Percentiles rank a stretch among this genome's conserved stretches.
phyloP scores from a whole-genome alignment of 1,284 basidiomycete species.

The Trichosporon inkin region DNA sequence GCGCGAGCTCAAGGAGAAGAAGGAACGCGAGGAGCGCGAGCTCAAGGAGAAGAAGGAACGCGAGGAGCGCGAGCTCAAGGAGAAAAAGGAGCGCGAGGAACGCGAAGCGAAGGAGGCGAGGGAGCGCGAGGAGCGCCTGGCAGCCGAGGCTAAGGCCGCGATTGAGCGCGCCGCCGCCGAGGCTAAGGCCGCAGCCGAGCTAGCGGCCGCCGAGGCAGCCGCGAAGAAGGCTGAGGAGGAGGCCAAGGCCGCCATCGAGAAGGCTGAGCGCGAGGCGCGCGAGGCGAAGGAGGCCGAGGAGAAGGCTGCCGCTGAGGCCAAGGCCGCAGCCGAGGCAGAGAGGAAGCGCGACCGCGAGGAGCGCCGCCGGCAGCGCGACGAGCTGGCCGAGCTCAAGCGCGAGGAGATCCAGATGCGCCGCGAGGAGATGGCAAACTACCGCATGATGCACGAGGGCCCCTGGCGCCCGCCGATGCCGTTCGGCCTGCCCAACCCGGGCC shows the following conservation, averaged over 20 bases:
- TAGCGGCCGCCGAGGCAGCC: neutral
- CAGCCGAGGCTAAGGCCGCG: neutral
- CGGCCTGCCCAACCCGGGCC: neutral
- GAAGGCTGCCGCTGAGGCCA: neutral
- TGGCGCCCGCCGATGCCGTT: conserved; percentile 4
- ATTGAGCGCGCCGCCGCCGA: neutral
- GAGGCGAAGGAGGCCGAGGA: neutral
- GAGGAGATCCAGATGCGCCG: neutral
- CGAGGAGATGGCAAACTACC: neutral
- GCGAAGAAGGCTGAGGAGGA: neutral
- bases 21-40: neutral
- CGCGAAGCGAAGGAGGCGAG: neutral
- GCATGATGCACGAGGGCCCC: neutral
- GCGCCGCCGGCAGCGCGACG: neutral
- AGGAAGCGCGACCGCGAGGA: conserved; percentile 4
- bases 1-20: neutral
- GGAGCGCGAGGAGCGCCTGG: neutral
- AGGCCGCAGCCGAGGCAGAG: neutral
- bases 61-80: neutral
- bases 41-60: neutral
- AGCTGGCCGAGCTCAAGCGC: neutral
- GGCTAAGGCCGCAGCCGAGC: neutral
- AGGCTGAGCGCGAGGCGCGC: neutral
- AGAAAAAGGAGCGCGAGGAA: conserved; percentile 3
- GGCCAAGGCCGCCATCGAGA: neutral